phyloP scores from a whole-genome alignment of 2,329 filamentous ascomycete species.

The Nemania diffusa region DNA sequence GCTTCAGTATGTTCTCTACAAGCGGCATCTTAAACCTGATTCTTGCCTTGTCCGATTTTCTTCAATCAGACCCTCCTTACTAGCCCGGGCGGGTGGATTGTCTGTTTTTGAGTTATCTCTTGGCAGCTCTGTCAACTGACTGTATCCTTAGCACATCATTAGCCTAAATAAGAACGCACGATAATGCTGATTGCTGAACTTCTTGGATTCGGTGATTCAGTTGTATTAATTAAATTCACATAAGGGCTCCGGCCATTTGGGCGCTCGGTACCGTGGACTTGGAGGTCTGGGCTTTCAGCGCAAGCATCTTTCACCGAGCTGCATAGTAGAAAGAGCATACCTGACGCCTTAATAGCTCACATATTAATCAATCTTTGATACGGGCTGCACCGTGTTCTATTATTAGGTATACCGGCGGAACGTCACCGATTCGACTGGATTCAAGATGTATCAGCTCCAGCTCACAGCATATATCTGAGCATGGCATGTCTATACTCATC shows the following conservation, averaged over 20 bases:
- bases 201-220: not conserved
- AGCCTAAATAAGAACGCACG: slow-evolving; percentile 26
- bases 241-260: not conserved
- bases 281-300: slow-evolving; percentile 10
- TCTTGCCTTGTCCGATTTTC: not conserved
- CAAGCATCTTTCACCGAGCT: not conserved
- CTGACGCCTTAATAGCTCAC: not conserved
- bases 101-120: slow-evolving; percentile 7
- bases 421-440: slow-evolving; percentile 10
- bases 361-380: slow-evolving; percentile 4
- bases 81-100: not conserved
- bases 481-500: not conserved
- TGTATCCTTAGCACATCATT: slow-evolving; percentile 20
- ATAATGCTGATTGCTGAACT: not conserved
- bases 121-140: slow-evolving; percentile 9
- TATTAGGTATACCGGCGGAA: slow-evolving; percentile 11
- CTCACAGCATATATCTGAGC: slow-evolving; percentile 7
- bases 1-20: not conserved
- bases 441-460: not conserved
- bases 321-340: not conserved
- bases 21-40: not conserved
- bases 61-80: not conserved
- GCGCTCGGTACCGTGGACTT: slow-evolving; percentile 18
- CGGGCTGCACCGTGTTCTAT: slow-evolving; percentile 10
- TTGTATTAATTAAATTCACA: slow-evolving; percentile 6